phyloP scores from a whole-genome alignment of 495 filamentous ascomycete species.

The Penicillium antarcticum region DNA sequence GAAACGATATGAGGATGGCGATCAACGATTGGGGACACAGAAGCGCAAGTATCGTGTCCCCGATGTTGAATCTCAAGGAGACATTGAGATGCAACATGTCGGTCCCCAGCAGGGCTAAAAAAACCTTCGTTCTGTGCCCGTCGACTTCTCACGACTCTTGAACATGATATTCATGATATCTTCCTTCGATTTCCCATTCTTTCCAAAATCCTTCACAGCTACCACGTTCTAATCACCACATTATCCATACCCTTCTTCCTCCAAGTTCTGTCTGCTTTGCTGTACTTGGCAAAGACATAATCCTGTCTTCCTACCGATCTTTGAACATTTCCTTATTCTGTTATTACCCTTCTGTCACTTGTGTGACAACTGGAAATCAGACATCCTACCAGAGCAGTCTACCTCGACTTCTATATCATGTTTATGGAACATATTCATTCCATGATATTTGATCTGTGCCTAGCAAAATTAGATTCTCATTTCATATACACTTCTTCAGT shows the following conservation, averaged over 20 bases:
- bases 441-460: neutral
- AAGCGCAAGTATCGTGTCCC: conserved; percentile 52
- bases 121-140: conserved; percentile 3
- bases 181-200: conserved; percentile 4
- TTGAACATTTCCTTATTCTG: conserved; percentile 1
- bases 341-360: conserved; percentile 5
- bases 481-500: neutral
- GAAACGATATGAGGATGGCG: conserved; percentile 67
- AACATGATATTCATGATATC: conserved; percentile 18
- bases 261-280: conserved; percentile 3
- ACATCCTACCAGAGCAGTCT: conserved; percentile 1
- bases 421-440: neutral
- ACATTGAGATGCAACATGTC: conserved; percentile 61
- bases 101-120: conserved; percentile 21
- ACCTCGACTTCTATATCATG: neutral
- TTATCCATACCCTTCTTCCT: conserved; percentile 14
- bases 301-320: conserved; percentile 1
- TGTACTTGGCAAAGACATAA: neutral
- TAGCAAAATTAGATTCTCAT: neutral
- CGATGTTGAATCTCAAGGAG: conserved; percentile 50
- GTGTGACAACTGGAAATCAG: conserved; percentile 2
- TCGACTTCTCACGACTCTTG: conserved; percentile 11
- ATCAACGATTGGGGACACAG: conserved; percentile 73
- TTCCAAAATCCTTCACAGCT: conserved; percentile 8
- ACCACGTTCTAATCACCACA: conserved; percentile 17